Evolutionary conservation across 805 yeast genomes (phyloP), one percentile per base, ranked within the genome.

Genomic region (Novakomyces olei): DNA sequence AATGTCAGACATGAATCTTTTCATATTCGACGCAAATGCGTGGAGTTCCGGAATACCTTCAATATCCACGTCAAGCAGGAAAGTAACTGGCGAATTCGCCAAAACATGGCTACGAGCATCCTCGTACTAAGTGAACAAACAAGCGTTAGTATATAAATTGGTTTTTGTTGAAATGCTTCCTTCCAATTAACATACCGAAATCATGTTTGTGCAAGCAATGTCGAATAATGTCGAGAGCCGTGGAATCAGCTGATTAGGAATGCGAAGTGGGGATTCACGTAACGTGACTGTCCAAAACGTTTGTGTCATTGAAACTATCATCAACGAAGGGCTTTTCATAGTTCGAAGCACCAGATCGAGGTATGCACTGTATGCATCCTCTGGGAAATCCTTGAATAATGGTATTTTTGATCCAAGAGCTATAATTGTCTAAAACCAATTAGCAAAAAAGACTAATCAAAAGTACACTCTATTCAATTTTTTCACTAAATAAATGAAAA

Each of bases 281-380:
- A 91, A 55, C 41, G 85, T 69, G 2, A 85, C 68, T 38, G 92
- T 80, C 98, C 98, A 91, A 57, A 88, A 75, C 48, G 81, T 93
- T 33, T 88, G 54, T 0, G 94, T 77, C 12, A 88, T 61, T 0
- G 94, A 93, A 32, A 92, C 74, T 2, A 85, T 72, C n/a, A 85
- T 73, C 35, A 88, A 60, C 44, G 92, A 77, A 17, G 79, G 76
- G 46, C 80, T 88, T 44, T 62, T 65, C 0, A 93, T 77, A 1
- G 94, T 79, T 29, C 71, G 65, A 28, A 88, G 57, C 4, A 88
- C 80, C 15, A 88, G 61, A 35, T 65, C 63, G 40, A 81, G 61
- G 47, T 79, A 88, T 32, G 65, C 18, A 16, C 20, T 19, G 8
- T 34, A 9, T 19, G 5, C 39, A 3, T 20, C 29, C n/a, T n/a